A percentile compares a stretch with the other conserved stretches of the same genome.
These are phyloP conservation scores for Ploettnerulaceae sp. DNA, from an alignment of 2,329 filamentous ascomycete species.

Conservation along the genomic window DNA sequence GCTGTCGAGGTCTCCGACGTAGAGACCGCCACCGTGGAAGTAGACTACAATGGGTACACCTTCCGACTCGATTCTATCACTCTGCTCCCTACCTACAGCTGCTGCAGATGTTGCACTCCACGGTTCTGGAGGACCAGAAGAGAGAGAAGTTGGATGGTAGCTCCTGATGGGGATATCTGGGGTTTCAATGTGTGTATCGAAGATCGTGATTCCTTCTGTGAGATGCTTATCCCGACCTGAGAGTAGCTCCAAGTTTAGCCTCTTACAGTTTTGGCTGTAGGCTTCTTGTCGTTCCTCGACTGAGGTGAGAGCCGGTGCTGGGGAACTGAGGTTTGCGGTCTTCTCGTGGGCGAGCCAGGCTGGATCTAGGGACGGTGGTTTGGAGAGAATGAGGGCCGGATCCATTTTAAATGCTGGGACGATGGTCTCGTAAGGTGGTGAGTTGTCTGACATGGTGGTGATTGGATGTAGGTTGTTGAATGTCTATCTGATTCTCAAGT, in stretches of 20 bases:
- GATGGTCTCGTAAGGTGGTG: too few species aligned
- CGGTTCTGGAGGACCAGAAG: too few species aligned
- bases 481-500: too few species aligned
- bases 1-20: constrained; percentile 45
- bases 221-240: constrained; percentile 37
- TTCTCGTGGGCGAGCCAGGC: constrained; percentile 40
- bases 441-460: too few species aligned
- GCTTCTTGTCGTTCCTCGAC: constrained; percentile 20
- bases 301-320: constrained; percentile 28
- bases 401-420: constrained; percentile 10
- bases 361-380: constrained; percentile 37
- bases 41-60: constrained; percentile 37
- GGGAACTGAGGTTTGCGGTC: constrained; percentile 28
- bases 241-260: constrained; percentile 36
- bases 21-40: constrained; percentile 45
- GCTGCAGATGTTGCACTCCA: too few species aligned
- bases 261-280: constrained; percentile 41
- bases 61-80: too few species aligned
- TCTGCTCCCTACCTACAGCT: too few species aligned
- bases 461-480: too few species aligned
- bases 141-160: background rate
- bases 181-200: constrained; percentile 13
- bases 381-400: constrained; percentile 12
- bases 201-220: constrained; percentile 32
- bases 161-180: background rate